Conservation (phyloP, 2,329 filamentous ascomycete genomes). For the Didymella exigua region DNA sequence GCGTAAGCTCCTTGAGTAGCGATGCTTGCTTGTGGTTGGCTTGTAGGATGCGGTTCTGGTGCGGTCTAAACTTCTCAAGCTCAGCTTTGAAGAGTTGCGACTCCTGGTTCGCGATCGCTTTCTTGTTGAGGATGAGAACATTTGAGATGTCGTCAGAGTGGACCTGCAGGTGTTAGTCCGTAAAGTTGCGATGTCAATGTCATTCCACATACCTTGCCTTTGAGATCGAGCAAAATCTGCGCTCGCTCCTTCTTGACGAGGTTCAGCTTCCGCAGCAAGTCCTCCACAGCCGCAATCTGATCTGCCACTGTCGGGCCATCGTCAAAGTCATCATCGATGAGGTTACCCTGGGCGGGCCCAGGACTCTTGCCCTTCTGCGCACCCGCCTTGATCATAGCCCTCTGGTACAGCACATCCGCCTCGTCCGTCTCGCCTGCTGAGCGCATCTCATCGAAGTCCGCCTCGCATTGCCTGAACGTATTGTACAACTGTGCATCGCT, state of each 20-base stretch:
- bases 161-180: conserved; percentile 61
- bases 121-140: conserved; percentile 96
- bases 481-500: conserved; percentile 84
- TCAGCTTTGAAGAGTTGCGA: conserved; percentile 91
- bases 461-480: conserved; percentile 84
- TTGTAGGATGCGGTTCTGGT: conserved; percentile 88
- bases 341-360: conserved; percentile 72
- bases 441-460: conserved; percentile 94
- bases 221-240: conserved; percentile 93
- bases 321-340: conserved; percentile 93
- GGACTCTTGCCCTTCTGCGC: conserved; percentile 64
- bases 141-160: conserved; percentile 98
- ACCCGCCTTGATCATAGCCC: conserved; percentile 79
- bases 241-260: conserved; percentile 89
- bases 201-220: conserved; percentile 79
- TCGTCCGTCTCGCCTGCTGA: conserved; percentile 84
- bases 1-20: conserved; percentile 92
- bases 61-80: conserved; percentile 93
- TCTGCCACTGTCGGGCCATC: conserved; percentile 80
- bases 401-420: conserved; percentile 86
- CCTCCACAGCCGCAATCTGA: conserved; percentile 87
- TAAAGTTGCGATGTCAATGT: not conserved
- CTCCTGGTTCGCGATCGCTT: conserved; percentile 90
- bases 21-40: conserved; percentile 95
- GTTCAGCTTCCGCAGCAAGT: conserved; percentile 87